Evolutionary conservation across 2,329 filamentous ascomycete species (phyloP), one percentile per base, ranked within the genome.

Genomic region (Bertia moriformis): DNA sequence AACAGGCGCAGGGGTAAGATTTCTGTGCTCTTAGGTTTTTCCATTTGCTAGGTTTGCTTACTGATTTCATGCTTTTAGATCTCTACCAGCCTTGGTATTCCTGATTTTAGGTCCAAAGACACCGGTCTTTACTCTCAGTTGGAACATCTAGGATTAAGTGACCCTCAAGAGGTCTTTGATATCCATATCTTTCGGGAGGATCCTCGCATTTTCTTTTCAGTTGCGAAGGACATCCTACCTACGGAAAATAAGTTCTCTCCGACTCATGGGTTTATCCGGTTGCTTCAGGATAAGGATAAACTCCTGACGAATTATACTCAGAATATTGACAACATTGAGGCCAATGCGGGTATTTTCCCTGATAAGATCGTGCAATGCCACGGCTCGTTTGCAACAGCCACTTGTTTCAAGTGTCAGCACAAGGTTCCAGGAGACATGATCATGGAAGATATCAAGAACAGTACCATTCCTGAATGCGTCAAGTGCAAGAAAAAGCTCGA

Each of bases 291-390:
- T 48, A 83, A 87, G 57, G 78, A 74, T 46, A 94, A 94, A 58
- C 72, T 98, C 4, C 72, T 95, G 43, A 96, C 88, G 32, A 95
- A 96, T 61, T 98, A 95, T 63, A 93, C 91, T 0, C 91, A 98
- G 56, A 98, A 98, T 58, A 96, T 98, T 52, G 91, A 98, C 65
- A 95, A 95, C 49, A 77, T 95, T 39, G 89, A 98, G 58, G 73
- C 78, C 44, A 78, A 83, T 51, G 89, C 89, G 0, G 91, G 91
- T 17, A 84, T 98, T 43, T 61, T 67, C 17, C 70, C 75, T 1
- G 78, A 84, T 22, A 93, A 91, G 53, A 70, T 96, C 14, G 81
- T 98, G 19, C 89, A 98, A 59, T 96, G 91, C 55, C 91, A 98
- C 55, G 91, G 91, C 43, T 94, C 86, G 4, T 96, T 95, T 62